These are phyloP conservation scores for Phoma sp. DNA, from an alignment of 2,329 filamentous ascomycete species.

Conservation along the genomic window DNA sequence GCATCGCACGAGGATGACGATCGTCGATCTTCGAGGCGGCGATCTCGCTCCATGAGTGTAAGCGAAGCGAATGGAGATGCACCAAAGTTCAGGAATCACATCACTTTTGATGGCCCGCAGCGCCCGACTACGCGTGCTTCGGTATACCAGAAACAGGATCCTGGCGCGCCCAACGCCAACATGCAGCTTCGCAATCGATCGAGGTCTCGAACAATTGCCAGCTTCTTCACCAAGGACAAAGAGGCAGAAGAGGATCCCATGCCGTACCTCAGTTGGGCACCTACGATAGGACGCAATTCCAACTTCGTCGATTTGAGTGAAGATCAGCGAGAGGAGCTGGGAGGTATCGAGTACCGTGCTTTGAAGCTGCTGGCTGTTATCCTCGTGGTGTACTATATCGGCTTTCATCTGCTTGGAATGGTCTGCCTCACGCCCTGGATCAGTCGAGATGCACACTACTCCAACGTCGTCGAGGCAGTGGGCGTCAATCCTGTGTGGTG, in stretches of 20 bases:
- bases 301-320: conserved; percentile 87
- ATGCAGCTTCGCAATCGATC: conserved; percentile 38
- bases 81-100: conserved; percentile 59
- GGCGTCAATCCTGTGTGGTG: conserved; percentile 81
- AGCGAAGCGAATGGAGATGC: conserved; percentile 48
- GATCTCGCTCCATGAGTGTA: conserved; percentile 40
- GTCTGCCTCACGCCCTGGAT: conserved; percentile 84
- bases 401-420: conserved; percentile 80
- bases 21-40: conserved; percentile 15
- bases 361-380: conserved; percentile 85
- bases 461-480: conserved; percentile 64
- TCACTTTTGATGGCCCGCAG: conserved; percentile 72
- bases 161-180: conserved; percentile 18
- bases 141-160: conserved; percentile 30
- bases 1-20: conserved; percentile 36
- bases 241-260: conserved; percentile 64
- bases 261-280: conserved; percentile 93
- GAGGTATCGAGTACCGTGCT: conserved; percentile 94
- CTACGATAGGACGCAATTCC: conserved; percentile 91
- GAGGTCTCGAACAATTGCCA: conserved; percentile 63
- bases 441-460: conserved; percentile 65
- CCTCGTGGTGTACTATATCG: conserved; percentile 79
- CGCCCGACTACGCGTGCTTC: conserved; percentile 42
- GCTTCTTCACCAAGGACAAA: conserved; percentile 64
- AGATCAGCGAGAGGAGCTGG: conserved; percentile 91